These are phyloP conservation scores for Apiospora hydei DNA, from an alignment of 2,329 filamentous ascomycete species.

Conservation along the genomic window DNA sequence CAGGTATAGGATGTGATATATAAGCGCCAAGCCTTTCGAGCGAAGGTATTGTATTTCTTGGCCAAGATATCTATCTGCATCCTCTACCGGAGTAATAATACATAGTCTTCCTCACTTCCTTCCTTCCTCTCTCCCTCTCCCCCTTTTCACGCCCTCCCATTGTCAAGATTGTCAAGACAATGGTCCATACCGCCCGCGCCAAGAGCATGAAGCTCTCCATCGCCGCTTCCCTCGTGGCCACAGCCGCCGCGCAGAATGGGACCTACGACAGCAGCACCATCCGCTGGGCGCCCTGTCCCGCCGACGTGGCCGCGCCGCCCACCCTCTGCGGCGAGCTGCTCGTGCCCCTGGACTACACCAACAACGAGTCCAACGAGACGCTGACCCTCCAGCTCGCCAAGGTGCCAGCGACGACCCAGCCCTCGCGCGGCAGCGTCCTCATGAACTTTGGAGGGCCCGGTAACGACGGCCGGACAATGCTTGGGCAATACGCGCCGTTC, in stretches of 20 bases:
- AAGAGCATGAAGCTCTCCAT: background rate
- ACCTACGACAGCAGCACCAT: background rate
- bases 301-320: background rate
- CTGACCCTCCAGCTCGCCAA: background rate
- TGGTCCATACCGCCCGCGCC: background rate
- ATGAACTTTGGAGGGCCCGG: slow-evolving; percentile 30
- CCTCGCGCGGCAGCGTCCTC: slow-evolving; percentile 27
- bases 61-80: background rate
- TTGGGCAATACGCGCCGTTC: background rate
- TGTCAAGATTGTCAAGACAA: background rate
- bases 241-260: background rate
- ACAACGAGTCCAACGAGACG: slow-evolving; percentile 51
- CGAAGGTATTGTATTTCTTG: background rate
- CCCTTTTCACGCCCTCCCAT: too few relatives aligned
- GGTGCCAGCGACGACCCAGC: slow-evolving; percentile 29
- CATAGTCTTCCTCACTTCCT: background rate
- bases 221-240: background rate
- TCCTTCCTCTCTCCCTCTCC: background rate
- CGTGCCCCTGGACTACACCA: slow-evolving; percentile 19
- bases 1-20: background rate
- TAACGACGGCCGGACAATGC: background rate
- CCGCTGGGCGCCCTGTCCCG: slow-evolving; percentile 3
- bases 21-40: background rate
- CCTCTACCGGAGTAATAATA: background rate
- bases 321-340: background rate